Evolutionary conservation across 1,284 basidiomycete genomes (phyloP).

Genomic region (Moesziomyces parantarcticus): DNA sequence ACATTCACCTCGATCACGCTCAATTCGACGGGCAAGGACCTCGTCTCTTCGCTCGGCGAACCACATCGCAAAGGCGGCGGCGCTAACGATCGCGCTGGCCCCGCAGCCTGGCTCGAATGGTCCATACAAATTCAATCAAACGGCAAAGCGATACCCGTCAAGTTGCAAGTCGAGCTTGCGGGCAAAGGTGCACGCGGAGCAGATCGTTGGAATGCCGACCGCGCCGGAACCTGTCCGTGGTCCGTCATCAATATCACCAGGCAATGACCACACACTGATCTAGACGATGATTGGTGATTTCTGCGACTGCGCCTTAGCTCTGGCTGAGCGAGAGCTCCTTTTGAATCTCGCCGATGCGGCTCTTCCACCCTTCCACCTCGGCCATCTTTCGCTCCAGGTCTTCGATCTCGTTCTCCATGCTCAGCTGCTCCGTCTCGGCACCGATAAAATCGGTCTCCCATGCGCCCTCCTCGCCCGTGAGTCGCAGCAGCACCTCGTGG

Average conservation of each 20-base stretch:
- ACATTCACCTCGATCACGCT: slow-evolving; percentile 5
- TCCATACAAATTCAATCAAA: slow-evolving; percentile 1
- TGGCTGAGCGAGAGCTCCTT: slow-evolving; percentile 68
- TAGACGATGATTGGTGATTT: neutral
- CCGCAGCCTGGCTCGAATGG: slow-evolving; percentile 49
- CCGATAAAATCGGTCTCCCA: slow-evolving; percentile 81
- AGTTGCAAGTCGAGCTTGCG: slow-evolving; percentile 27
- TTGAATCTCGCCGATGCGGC: slow-evolving; percentile 68
- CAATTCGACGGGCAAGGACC: slow-evolving; percentile 25
- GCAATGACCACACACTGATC: neutral
- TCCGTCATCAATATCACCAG: slow-evolving; percentile 30
- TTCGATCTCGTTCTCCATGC: slow-evolving; percentile 71
- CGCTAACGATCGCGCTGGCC: slow-evolving; percentile 26
- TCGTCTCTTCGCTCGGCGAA: slow-evolving; percentile 31
- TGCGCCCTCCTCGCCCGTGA: slow-evolving; percentile 75
- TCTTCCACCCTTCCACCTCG: slow-evolving; percentile 69
- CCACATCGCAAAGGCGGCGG: slow-evolving; percentile 42
- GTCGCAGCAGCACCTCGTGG: slow-evolving; percentile 81
- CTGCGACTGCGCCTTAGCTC: slow-evolving; percentile 9
- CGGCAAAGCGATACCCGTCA: neutral
- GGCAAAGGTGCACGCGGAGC: slow-evolving; percentile 32
- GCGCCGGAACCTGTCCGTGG: slow-evolving; percentile 24
- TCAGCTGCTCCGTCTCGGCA: slow-evolving; percentile 78
- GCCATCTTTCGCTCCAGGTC: slow-evolving; percentile 67
- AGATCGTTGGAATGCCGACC: slow-evolving; percentile 43